phyloP scores from a whole-genome alignment of 2,329 filamentous ascomycete species.

The Colletotrichum magnum region DNA sequence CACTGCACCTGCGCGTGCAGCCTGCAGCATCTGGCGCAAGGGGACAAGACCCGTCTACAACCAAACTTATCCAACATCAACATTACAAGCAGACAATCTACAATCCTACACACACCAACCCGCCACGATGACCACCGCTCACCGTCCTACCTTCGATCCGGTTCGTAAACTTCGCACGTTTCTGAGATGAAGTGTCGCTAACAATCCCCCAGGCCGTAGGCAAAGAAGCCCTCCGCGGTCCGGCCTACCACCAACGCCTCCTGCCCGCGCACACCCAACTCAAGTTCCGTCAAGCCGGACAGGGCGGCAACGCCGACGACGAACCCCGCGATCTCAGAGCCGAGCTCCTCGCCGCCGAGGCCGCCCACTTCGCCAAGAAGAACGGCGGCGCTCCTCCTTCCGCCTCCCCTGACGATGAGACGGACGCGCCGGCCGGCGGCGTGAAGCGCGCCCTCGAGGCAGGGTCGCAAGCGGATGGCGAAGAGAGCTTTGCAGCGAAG shows the following conservation, averaged over 20 bases:
- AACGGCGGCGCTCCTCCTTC: conserved; percentile 70
- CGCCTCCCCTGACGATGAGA: conserved; percentile 62
- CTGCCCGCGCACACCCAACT: conserved; percentile 94
- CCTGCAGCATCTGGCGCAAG: conserved; percentile 1
- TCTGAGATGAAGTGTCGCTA: conserved; percentile 41
- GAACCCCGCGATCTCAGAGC: conserved; percentile 83
- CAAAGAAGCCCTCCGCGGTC: conserved; percentile 93
- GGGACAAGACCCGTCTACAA: conserved; percentile 11
- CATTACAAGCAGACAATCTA: neutral
- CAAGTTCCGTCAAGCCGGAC: conserved; percentile 88
- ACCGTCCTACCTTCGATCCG: conserved; percentile 96
- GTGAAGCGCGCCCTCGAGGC: conserved; percentile 77
- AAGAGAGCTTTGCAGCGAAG: conserved; percentile 84
- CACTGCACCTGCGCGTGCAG: conserved; percentile 24
- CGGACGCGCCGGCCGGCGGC: conserved; percentile 53
- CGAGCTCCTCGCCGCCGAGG: conserved; percentile 91
- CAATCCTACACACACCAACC: conserved; percentile 2
- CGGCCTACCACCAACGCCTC: conserved; percentile 95
- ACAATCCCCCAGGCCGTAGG: conserved; percentile 77
- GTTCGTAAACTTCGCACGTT: conserved; percentile 60
- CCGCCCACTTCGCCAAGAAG: conserved; percentile 88
- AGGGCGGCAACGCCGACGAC: conserved; percentile 85
- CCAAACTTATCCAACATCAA: conserved; percentile 14
- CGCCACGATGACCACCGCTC: conserved; percentile 73
- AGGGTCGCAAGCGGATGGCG: conserved; percentile 56